Evolutionary conservation across 2,329 filamentous ascomycete genomes (phyloP).

Genomic region (Alternaria sp.): DNA sequence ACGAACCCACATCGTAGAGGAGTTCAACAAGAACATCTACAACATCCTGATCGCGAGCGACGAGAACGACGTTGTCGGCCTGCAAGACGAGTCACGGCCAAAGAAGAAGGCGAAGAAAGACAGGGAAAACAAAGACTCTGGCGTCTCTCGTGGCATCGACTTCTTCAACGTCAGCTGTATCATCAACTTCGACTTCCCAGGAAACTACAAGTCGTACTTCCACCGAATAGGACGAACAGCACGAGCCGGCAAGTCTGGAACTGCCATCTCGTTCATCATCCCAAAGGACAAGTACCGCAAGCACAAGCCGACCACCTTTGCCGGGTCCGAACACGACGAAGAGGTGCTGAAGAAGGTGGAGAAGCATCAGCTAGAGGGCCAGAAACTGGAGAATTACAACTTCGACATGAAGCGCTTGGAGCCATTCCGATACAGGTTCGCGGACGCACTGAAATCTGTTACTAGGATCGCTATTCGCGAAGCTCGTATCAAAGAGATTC

Average conservation of each 20-base stretch:
- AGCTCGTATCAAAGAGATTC: conserved; percentile 85
- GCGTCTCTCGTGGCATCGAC: conserved; percentile 94
- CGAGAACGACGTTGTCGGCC: conserved; percentile 82
- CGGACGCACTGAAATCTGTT: conserved; percentile 87
- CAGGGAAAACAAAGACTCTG: conserved; percentile 80
- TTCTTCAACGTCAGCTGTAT: conserved; percentile 86
- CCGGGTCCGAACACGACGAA: conserved; percentile 82
- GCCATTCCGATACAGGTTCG: conserved; percentile 87
- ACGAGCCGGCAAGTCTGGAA: conserved; percentile 87
- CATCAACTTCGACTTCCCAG: conserved; percentile 95
- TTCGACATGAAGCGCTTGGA: conserved; percentile 96
- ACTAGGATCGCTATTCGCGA: conserved; percentile 90
- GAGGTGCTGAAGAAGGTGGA: conserved; percentile 81
- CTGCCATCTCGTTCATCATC: conserved; percentile 94
- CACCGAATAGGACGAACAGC: conserved; percentile 95
- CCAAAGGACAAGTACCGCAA: conserved; percentile 83
- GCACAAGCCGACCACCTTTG: conserved; percentile 83
- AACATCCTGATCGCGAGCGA: conserved; percentile 98
- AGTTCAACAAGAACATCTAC: conserved; percentile 97
- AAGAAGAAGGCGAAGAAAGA: conserved; percentile 66
- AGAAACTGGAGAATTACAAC: conserved; percentile 86
- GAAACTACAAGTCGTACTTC: conserved; percentile 89
- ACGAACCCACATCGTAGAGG: conserved; percentile 90
- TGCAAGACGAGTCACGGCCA: conserved; percentile 55
- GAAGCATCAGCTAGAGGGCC: conserved; percentile 80